Evolutionary conservation across 495 filamentous ascomycete genomes (phyloP).

Genomic region (Neurospora cerealis): DNA sequence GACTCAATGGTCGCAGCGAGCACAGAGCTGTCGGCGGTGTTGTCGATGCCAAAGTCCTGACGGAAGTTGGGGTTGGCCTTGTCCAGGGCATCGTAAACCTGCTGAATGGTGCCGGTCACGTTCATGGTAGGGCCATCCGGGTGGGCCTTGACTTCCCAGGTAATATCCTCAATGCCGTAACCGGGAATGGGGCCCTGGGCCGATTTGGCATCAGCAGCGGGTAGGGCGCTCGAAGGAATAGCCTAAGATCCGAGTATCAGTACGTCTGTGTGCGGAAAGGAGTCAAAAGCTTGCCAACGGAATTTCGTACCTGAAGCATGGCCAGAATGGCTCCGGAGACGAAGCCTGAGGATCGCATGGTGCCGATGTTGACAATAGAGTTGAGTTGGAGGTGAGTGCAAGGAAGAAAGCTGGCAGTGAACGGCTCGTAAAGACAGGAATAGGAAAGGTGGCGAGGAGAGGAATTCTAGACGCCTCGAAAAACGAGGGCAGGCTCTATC

Average conservation of each 20-base stretch:
- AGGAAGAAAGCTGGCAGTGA: not conserved
- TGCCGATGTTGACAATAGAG: not conserved
- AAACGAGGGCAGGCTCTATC: not conserved
- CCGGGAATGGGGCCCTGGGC: slow-evolving; percentile 1
- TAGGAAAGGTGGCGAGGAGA: not conserved
- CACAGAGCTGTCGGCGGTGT: not conserved
- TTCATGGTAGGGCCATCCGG: slow-evolving; percentile 1
- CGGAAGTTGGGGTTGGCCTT: slow-evolving; percentile 13
- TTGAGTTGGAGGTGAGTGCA: not conserved
- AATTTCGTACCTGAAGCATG: not conserved
- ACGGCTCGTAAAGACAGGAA: not conserved
- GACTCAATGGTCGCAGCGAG: not conserved
- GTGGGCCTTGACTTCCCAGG: slow-evolving; percentile 6
- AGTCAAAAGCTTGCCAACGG: not conserved
- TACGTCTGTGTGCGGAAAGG: not conserved
- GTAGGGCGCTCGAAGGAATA: not conserved
- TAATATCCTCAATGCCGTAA: slow-evolving; percentile 2
- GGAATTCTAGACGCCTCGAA: not conserved
- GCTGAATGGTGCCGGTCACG: slow-evolving; percentile 10
- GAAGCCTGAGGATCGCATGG: not conserved
- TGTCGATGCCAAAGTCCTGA: slow-evolving; percentile 9
- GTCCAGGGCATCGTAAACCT: slow-evolving; percentile 3
- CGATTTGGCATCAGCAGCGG: not conserved
- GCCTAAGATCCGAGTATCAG: not conserved
- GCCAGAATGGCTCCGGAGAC: not conserved